A percentile compares a stretch with the other conserved stretches of the same genome.
Evolutionary conservation across 2,329 filamentous ascomycete genomes (phyloP).

Genomic region (Trichoderma semiorbis): DNA sequence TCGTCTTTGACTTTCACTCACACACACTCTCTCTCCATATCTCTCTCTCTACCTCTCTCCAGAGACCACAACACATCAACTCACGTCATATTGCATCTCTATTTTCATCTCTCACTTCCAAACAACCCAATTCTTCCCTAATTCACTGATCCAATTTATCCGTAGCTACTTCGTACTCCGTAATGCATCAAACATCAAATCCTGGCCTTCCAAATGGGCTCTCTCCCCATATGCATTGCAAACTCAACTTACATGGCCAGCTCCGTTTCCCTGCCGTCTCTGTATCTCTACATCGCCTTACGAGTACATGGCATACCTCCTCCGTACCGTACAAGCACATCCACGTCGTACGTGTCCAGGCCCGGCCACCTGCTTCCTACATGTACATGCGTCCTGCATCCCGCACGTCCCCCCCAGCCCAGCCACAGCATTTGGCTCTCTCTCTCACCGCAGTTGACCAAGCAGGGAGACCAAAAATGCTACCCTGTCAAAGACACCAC

Average conservation of each 20-base stretch:
- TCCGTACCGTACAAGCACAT: background rate
- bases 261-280: constrained; percentile 1
- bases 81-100: background rate
- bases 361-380: background rate
- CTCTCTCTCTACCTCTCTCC: background rate
- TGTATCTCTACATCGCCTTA: background rate
- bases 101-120: background rate
- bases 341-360: constrained; percentile 4
- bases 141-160: background rate
- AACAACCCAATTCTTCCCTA: background rate
- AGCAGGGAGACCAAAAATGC: background rate
- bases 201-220: background rate
- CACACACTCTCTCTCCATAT: background rate
- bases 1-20: background rate
- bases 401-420: background rate
- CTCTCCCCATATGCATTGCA: constrained; percentile 1
- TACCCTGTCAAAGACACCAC: background rate
- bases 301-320: background rate
- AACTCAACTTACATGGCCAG: background rate
- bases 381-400: constrained; percentile 14
- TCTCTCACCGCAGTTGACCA: constrained; percentile 11
- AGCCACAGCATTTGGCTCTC: background rate
- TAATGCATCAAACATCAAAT: background rate
- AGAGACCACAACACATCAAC: background rate
- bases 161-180: background rate